Percentiles rank a stretch among this genome's conserved stretches.
phyloP scores from a whole-genome alignment of 108 stramenopile species.

The Schizochytrium sp. region DNA sequence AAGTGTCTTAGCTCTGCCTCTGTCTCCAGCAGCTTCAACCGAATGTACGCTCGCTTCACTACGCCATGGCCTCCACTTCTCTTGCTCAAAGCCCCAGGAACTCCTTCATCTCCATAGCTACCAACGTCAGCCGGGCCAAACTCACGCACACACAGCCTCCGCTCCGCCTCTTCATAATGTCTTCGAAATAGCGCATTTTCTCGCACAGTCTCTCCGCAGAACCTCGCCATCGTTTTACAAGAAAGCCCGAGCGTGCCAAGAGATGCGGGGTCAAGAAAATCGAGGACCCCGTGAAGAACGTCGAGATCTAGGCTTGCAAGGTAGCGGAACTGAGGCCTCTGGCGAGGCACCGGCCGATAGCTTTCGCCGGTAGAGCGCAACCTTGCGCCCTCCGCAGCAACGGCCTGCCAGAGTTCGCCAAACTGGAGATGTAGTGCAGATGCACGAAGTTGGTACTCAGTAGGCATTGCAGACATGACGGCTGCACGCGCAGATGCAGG shows the following conservation, averaged over 20 bases:
- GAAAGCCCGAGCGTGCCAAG: constrained; percentile 3
- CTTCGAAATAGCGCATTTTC: constrained; percentile 14
- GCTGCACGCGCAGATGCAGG: background rate
- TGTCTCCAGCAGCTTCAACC: background rate
- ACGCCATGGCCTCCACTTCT: background rate
- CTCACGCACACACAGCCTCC: background rate
- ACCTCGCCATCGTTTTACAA: constrained; percentile 13
- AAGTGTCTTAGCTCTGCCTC: constrained; percentile 57
- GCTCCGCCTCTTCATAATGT: background rate
- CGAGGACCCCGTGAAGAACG: background rate
- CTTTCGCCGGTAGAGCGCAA: no score
- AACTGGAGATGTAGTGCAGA: constrained; percentile 41
- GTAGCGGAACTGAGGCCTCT: background rate
- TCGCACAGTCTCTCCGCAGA: background rate
- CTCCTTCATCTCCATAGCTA: no score
- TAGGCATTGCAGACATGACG: constrained; percentile 1
- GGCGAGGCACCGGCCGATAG: no score
- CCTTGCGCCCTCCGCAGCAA: background rate
- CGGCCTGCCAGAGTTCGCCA: constrained; percentile 52
- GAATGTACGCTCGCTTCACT: constrained; percentile 8
- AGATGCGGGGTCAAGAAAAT: constrained; percentile 14
- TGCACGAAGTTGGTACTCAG: constrained; percentile 36
- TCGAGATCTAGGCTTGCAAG: background rate
- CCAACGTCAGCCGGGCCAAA: background rate
- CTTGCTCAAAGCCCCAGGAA: no score